A percentile compares a stretch with the other conserved stretches of the same genome.
Conservation (phyloP, 1,139 yeast species). For the Yamadazyma siamensis region DNA sequence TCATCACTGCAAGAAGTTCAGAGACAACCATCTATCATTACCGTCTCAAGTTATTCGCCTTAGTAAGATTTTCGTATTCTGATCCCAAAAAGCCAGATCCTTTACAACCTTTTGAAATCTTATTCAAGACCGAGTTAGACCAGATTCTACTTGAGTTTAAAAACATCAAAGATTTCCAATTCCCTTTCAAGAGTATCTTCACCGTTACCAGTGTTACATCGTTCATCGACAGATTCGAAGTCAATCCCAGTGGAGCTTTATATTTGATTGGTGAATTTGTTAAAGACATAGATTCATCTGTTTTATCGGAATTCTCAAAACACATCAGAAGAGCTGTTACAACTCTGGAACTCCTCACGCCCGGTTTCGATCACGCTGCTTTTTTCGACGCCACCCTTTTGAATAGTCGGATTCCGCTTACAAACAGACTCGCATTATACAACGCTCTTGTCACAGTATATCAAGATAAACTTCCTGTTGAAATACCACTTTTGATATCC, state of each 20-base stretch:
- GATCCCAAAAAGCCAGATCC: slow-evolving; percentile 1
- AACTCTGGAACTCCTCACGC: too few species aligned
- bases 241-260: slow-evolving; percentile 7
- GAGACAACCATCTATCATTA: slow-evolving; percentile 25
- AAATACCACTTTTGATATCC: too few species aligned
- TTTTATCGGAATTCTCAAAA: too few species aligned
- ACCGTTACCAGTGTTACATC: slow-evolving; percentile 6
- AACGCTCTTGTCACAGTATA: too few species aligned
- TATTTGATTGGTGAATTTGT: slow-evolving; percentile 9
- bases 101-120: slow-evolving; percentile 16
- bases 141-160: slow-evolving; percentile 2
- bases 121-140: slow-evolving; percentile 14
- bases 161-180: slow-evolving; percentile 19
- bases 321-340: too few species aligned
- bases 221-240: slow-evolving; percentile 6
- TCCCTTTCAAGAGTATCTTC: slow-evolving; percentile 18
- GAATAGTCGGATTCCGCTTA: too few species aligned
- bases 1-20: slow-evolving; percentile 36
- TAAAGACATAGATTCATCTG: too few species aligned
- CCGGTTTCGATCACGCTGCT: too few species aligned
- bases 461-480: too few species aligned
- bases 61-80: slow-evolving; percentile 5
- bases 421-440: too few species aligned
- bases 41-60: slow-evolving; percentile 5
- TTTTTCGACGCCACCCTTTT: too few species aligned